Conservation (phyloP, 2,329 filamentous ascomycete species). For the Penicillium sp. region DNA sequence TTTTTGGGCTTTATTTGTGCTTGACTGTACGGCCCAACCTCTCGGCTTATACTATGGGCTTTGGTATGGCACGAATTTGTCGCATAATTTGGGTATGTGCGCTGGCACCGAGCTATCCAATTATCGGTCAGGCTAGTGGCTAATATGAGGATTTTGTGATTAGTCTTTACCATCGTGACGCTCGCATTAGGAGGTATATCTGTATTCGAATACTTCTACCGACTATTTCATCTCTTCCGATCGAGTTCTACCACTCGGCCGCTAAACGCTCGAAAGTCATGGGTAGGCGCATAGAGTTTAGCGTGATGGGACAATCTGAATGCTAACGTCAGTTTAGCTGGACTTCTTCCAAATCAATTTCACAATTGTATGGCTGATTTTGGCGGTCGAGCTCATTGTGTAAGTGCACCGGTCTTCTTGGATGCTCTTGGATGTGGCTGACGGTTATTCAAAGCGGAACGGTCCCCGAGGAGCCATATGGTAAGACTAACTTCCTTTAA, state of each 20-base stretch:
- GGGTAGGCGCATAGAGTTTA: constrained; percentile 34
- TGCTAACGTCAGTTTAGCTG: constrained; percentile 34
- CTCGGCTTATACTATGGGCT: constrained; percentile 65
- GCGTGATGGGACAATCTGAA: background rate
- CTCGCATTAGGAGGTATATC: constrained; percentile 47
- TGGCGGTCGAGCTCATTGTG: constrained; percentile 49
- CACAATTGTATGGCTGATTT: constrained; percentile 50
- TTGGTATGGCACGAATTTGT: constrained; percentile 61
- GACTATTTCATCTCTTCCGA: constrained; percentile 45
- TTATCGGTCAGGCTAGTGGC: background rate
- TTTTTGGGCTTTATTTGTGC: constrained; percentile 64
- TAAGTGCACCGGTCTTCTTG: constrained; percentile 30
- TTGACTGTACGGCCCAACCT: constrained; percentile 64
- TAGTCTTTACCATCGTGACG: constrained; percentile 51
- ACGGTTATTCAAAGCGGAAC: constrained; percentile 40
- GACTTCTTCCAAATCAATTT: constrained; percentile 55
- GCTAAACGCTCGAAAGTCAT: constrained; percentile 48
- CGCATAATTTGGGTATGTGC: constrained; percentile 46
- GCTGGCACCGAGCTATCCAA: background rate
- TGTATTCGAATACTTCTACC: constrained; percentile 50
- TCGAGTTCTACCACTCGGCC: constrained; percentile 45
- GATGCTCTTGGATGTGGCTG: constrained; percentile 15
- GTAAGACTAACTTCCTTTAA: constrained; percentile 31
- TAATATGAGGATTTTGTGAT: background rate
- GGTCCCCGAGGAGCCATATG: constrained; percentile 45